Evolutionary conservation across 352 stramenopile genomes (phyloP), one percentile per base, ranked within the genome.

Genomic region (Phytophthora ohioensis): DNA sequence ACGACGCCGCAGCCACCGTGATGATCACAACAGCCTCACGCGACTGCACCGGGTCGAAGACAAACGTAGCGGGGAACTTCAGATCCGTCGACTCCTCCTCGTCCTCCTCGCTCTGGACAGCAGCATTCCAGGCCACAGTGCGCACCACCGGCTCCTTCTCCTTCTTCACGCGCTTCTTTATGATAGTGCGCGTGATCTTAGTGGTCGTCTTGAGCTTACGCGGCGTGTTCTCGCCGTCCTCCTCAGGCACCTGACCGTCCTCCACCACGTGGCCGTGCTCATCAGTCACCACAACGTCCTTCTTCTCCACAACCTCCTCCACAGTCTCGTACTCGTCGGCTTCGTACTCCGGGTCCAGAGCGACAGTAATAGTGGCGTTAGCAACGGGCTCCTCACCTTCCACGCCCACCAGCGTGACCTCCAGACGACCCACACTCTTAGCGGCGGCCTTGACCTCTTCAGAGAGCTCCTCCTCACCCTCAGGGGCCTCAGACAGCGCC

Each of bases 1-100:
- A 67, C 51, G 54, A 52, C 35, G 66, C 35, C 21, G 64, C 56
- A 48, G 79, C 75, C 15, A 96, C 80, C 21, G 88, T 81, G 60
- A 96, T 79, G 17, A 75, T 91, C 72, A 93, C 84, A 4, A 93
- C 70, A 15, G 88, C 87, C 69, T 96, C 88, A 27, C 87, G 87
- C 41, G 87, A 94, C 69, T 93, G 88, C 68, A 96, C 84, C 0
- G 82, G 85, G 60, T 96, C 88, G 55, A 94, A 96, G 47, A 91
- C 82, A 46, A 96, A 91, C 34, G 79, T 87, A 10, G 77, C 80
- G 10, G 87, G 88, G 67, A 94, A 88, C 27, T 70, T 64, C 6
- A 74, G 43, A 43, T 63, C 34, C 46, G 55, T 47, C 17, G 54
- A 46, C 31, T 48, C 49, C 0, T 70, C 49, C 15, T 48, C 54